phyloP scores from a whole-genome alignment of 1,284 basidiomycete genomes.

The Austroboletus niveus region DNA sequence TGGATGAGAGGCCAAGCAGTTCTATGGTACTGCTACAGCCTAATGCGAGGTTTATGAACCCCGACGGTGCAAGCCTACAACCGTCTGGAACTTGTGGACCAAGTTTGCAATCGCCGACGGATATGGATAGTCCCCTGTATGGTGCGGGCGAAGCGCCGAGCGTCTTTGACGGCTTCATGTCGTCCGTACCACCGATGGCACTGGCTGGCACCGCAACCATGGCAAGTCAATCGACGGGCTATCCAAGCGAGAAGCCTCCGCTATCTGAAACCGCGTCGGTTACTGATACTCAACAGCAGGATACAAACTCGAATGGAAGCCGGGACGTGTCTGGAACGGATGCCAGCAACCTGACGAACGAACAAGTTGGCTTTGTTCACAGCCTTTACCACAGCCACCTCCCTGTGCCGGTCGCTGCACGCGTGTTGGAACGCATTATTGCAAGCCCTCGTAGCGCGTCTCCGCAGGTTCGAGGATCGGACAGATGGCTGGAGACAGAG shows the following conservation, averaged over 20 bases:
- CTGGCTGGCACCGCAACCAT: background rate
- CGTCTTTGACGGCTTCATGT: background rate
- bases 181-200: background rate
- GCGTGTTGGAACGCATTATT: slow-evolving; percentile 29
- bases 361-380: slow-evolving; percentile 23
- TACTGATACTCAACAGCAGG: background rate
- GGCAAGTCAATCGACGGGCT: background rate
- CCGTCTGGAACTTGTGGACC: slow-evolving; percentile 5
- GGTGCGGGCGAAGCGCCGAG: slow-evolving; percentile 1
- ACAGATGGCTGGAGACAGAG: too few relatives aligned
- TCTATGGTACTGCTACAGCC: slow-evolving; percentile 5
- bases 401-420: slow-evolving; percentile 25
- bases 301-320: background rate
- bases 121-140: slow-evolving; percentile 1
- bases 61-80: background rate
- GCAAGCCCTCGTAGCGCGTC: background rate
- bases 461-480: too few relatives aligned
- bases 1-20: slow-evolving; percentile 6
- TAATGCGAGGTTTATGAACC: background rate
- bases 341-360: slow-evolving; percentile 16
- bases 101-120: slow-evolving; percentile 9
- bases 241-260: slow-evolving; percentile 13
- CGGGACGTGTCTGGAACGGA: background rate
- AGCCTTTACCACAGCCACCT: slow-evolving; percentile 19
- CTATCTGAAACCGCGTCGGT: background rate